Percentiles rank a stretch among this genome's conserved stretches.
These are phyloP conservation scores for Colletotrichum scovillei DNA, from an alignment of 2,329 filamentous ascomycete genomes.

Conservation along the genomic window DNA sequence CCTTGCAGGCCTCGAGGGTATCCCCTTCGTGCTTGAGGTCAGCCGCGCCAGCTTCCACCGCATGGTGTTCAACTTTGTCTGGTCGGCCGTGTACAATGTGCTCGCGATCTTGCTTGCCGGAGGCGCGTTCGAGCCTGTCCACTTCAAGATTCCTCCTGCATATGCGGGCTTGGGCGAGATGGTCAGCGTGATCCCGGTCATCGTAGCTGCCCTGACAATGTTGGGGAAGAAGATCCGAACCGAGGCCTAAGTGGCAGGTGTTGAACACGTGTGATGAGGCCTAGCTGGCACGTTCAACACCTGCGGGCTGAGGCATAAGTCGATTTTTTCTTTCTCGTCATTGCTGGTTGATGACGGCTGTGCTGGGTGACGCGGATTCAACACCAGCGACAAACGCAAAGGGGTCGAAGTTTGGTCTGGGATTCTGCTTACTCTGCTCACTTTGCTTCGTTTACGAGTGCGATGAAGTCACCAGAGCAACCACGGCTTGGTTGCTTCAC, in stretches of 20 bases:
- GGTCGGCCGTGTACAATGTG: constrained; percentile 71
- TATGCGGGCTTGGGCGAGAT: constrained; percentile 73
- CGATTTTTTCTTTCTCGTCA: not conserved
- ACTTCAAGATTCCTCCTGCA: constrained; percentile 59
- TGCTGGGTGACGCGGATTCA: constrained; percentile 1
- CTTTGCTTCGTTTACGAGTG: not conserved
- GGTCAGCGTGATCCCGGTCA: constrained; percentile 72
- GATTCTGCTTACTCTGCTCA: not conserved
- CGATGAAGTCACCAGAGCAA: not conserved
- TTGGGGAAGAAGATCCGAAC: constrained; percentile 33
- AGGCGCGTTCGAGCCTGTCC: constrained; percentile 62
- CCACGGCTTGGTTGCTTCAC: not conserved
- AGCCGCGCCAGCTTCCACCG: constrained; percentile 49
- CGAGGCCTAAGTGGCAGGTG: not conserved
- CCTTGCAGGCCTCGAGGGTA: constrained; percentile 60
- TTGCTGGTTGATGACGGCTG: not conserved
- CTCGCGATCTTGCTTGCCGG: constrained; percentile 70
- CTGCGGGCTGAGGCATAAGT: constrained; percentile 1
- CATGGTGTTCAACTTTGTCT: constrained; percentile 71
- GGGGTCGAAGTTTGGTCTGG: not conserved
- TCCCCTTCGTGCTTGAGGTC: constrained; percentile 64
- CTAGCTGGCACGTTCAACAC: constrained; percentile 25
- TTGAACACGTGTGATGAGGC: not conserved
- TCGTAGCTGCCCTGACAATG: constrained; percentile 50
- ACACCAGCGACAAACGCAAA: constrained; percentile 11